Evolutionary conservation across 768 basidiomycete genomes (phyloP), one percentile per base, ranked within the genome.

Genomic region (Roridomyces roridus): DNA sequence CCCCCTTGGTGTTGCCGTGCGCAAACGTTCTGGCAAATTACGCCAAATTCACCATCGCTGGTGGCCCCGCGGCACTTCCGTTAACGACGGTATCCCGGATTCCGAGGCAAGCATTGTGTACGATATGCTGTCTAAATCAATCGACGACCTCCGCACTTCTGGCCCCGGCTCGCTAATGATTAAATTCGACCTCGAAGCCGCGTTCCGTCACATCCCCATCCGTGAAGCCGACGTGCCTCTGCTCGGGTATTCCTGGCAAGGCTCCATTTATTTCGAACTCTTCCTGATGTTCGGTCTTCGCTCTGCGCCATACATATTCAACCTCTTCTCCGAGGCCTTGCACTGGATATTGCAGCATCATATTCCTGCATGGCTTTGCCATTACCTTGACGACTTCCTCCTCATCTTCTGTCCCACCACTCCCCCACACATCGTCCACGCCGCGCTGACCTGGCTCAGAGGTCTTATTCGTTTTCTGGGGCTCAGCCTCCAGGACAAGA

Each of bases 271-370:
- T 53, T 67, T 68, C 35, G 57, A 65, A 29, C 46, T 72, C 5
- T 67, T 74, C 4, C 61, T 76, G 2, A 65, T 57, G 0, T 77
- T 77, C 55, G 73, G 74, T 0, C 54, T 69, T 2, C 51, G 62
- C 3, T 69, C 70, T 1, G 74, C 73, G 2, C 73, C n/a, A n/a
- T n/a, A n/a, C n/a, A n/a, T n/a, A n/a, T n/a, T n/a, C n/a, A n/a
- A n/a, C n/a, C n/a, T n/a, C n/a, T n/a, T n/a, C n/a, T n/a, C n/a
- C n/a, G n/a, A n/a, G n/a, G n/a, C n/a, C n/a, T n/a, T n/a, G n/a
- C 74, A 77, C 52, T 78, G 74, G 76, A 76, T 77, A 41, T 68
- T 76, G n/a, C 60, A 67, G 24, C 63, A 65, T 18, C 68, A 77
- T 51, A 68, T 76, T 44, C 73, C 70, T 0, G 66, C 68, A 1